Evolutionary conservation across 2,329 filamentous ascomycete species (phyloP).

Genomic region (Nakataea oryzae): DNA sequence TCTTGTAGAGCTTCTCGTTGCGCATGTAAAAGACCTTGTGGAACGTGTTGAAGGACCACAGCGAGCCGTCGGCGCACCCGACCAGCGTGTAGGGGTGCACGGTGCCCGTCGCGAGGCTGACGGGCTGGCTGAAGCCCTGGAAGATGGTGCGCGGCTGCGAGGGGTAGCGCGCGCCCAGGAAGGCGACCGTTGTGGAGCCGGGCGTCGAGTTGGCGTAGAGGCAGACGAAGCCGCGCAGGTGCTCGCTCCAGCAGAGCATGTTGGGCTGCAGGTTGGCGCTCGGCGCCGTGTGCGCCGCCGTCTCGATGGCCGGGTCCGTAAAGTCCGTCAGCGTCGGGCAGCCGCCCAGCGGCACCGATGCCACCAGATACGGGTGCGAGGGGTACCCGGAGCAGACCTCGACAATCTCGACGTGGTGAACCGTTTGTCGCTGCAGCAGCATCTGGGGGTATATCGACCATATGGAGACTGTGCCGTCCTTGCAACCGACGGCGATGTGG

Average conservation of each 20-base stretch:
- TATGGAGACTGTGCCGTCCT: constrained; percentile 43
- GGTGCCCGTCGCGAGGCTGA: constrained; percentile 36
- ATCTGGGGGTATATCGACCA: constrained; percentile 43
- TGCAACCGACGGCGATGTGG: constrained; percentile 42
- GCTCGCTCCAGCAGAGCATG: constrained; percentile 43
- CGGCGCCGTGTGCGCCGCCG: constrained; percentile 40
- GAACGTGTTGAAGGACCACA: constrained; percentile 26
- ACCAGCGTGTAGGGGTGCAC: constrained; percentile 42
- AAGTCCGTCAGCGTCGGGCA: constrained; percentile 42
- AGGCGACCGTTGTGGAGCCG: constrained; percentile 40
- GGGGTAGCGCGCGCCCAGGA: constrained; percentile 41
- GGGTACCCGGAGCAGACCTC: constrained; percentile 47
- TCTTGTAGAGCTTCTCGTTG: constrained; percentile 24
- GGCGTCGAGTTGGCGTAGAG: constrained; percentile 41
- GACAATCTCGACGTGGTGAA: constrained; percentile 43
- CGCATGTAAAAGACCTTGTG: constrained; percentile 31
- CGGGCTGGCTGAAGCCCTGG: constrained; percentile 27
- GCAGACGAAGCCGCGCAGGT: constrained; percentile 43
- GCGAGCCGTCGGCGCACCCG: constrained; percentile 36
- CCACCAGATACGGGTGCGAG: constrained; percentile 43
- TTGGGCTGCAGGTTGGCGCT: constrained; percentile 41
- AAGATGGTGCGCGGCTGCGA: constrained; percentile 41
- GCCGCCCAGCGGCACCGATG: constrained; percentile 43
- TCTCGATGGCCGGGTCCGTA: constrained; percentile 38
- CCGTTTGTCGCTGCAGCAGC: constrained; percentile 38